Evolutionary conservation across 495 filamentous ascomycete genomes (phyloP).

Genomic region (Penicillium diatomitis): DNA sequence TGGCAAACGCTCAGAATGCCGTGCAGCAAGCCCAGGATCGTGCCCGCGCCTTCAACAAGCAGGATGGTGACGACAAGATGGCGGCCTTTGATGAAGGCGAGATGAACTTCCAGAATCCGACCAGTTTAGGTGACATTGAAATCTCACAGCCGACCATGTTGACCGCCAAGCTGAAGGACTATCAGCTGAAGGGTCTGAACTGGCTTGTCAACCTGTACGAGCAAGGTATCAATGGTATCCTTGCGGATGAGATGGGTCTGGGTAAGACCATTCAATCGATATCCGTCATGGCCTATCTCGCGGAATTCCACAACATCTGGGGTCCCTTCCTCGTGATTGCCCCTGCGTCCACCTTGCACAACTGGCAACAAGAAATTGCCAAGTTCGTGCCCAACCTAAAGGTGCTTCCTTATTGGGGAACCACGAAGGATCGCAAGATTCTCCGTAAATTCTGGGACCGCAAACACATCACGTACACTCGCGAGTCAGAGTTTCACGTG

Average conservation of each 20-base stretch:
- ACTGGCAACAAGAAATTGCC: conserved; percentile 97
- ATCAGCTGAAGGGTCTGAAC: conserved; percentile 96
- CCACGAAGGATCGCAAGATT: conserved; percentile 87
- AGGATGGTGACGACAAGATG: conserved; percentile 38
- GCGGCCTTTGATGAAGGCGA: conserved; percentile 64
- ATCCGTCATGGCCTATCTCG: conserved; percentile 97
- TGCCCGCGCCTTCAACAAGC: conserved; percentile 80
- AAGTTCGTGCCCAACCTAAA: conserved; percentile 91
- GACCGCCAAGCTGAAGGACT: conserved; percentile 90
- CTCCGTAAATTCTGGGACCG: conserved; percentile 98
- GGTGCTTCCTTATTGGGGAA: conserved; percentile 95
- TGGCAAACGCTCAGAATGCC: conserved; percentile 93
- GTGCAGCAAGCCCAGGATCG: conserved; percentile 91
- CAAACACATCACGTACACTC: conserved; percentile 89
- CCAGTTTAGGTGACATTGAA: conserved; percentile 85
- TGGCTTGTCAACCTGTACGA: conserved; percentile 99
- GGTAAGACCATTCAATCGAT: conserved; percentile 99
- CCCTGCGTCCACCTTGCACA: conserved; percentile 92
- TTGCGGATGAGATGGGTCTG: conserved; percentile 99
- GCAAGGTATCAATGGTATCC: conserved; percentile 98
- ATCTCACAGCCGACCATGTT: conserved; percentile 93
- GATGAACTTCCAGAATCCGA: conserved; percentile 99
- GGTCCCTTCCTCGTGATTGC: conserved; percentile 96
- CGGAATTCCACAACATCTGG: conserved; percentile 96
- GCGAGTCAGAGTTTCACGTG: conserved; percentile 90